These are phyloP conservation scores for Leccinum sublutescens DNA, from an alignment of 768 basidiomycete genomes.

Conservation along the genomic window DNA sequence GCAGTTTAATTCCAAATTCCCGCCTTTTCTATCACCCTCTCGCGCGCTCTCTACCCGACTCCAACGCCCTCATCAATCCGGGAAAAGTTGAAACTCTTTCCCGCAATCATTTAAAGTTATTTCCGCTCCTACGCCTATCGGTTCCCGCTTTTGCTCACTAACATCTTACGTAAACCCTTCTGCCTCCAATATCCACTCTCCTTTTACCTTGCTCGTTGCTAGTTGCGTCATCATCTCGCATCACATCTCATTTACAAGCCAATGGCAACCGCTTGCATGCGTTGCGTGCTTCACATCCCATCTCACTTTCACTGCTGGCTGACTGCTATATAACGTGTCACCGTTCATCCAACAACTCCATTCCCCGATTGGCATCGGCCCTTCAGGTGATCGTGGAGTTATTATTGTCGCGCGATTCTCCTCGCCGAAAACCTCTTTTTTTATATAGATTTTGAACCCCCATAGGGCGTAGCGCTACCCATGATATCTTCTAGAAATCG, in stretches of 20 bases:
- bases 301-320: background rate
- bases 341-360: background rate
- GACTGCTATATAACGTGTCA: background rate
- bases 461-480: background rate
- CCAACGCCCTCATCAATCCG: background rate
- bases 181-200: background rate
- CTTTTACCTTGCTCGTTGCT: background rate
- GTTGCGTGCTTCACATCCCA: background rate
- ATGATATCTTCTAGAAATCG: background rate
- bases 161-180: background rate
- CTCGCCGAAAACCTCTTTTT: background rate
- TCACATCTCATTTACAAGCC: background rate
- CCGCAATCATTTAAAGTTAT: slow-evolving; percentile 8
- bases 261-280: background rate
- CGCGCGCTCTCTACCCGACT: slow-evolving; percentile 4
- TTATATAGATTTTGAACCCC: background rate
- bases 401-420: background rate
- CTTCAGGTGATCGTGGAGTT: background rate
- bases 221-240: background rate
- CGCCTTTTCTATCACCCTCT: background rate
- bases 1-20: background rate
- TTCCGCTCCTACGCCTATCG: slow-evolving; percentile 9
- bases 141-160: background rate
- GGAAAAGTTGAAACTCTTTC: slow-evolving; percentile 5
- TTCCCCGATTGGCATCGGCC: background rate